Conservation (phyloP, 2,329 filamentous ascomycete genomes). For the Sporothrix pallida region DNA sequence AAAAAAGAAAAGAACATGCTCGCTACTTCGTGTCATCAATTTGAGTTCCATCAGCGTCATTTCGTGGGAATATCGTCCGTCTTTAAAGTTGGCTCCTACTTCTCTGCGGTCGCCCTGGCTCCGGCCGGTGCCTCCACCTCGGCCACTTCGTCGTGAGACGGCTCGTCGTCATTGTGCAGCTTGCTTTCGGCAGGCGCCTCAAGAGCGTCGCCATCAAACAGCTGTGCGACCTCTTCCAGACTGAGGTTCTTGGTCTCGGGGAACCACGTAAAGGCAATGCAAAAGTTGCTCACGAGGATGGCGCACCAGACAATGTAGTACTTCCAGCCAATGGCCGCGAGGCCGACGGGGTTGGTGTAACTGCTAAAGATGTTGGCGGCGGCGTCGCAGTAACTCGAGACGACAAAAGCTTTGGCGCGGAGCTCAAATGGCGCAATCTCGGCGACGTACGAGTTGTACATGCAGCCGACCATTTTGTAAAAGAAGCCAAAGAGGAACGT, state of each 20-base stretch:
- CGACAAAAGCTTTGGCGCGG: constrained; percentile 36
- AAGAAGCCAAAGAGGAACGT: constrained; percentile 39
- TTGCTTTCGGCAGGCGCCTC: not conserved
- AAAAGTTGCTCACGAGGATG: constrained; percentile 34
- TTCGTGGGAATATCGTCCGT: not conserved
- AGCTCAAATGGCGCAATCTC: constrained; percentile 36
- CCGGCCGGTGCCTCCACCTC: not conserved
- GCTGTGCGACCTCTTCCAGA: constrained; percentile 54
- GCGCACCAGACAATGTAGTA: constrained; percentile 39
- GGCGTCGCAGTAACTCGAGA: constrained; percentile 32
- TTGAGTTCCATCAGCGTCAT: not conserved
- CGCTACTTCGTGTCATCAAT: not conserved
- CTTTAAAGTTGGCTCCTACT: not conserved
- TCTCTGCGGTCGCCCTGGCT: not conserved
- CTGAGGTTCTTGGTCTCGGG: constrained; percentile 36
- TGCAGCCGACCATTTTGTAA: constrained; percentile 49
- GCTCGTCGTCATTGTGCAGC: not conserved
- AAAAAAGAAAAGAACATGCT: not conserved
- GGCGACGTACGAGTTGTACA: constrained; percentile 38
- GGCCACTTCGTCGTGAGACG: not conserved
- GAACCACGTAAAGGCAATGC: constrained; percentile 41
- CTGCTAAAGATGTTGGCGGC: constrained; percentile 36
- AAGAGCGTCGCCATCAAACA: constrained; percentile 46
- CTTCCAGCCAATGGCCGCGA: constrained; percentile 38
- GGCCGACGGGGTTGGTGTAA: constrained; percentile 37